A percentile compares a stretch with the other conserved stretches of the same genome.
phyloP scores from a whole-genome alignment of 306 rosid genomes.

The Fragaria ananassa region DNA sequence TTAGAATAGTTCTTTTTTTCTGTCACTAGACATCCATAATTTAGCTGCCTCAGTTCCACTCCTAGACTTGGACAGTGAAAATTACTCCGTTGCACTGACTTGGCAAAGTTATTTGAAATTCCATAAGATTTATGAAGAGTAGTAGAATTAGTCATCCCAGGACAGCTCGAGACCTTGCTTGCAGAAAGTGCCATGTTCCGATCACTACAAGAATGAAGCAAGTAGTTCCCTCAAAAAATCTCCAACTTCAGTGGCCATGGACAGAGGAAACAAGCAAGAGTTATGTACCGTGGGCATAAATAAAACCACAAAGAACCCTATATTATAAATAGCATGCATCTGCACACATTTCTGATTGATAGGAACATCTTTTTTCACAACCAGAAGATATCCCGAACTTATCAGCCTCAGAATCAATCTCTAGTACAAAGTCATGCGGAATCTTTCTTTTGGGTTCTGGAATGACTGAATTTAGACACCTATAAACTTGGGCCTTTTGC shows the following conservation, averaged over 20 bases:
- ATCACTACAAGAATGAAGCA: constrained; percentile 31
- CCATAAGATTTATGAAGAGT: constrained; percentile 41
- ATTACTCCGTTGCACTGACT: constrained; percentile 43
- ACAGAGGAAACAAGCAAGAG: constrained; percentile 23
- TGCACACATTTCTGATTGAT: not conserved
- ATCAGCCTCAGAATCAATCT: not conserved
- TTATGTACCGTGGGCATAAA: constrained; percentile 8
- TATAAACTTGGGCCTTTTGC: no score
- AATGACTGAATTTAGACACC: not conserved
- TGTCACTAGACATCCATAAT: constrained; percentile 29
- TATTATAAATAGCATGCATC: not conserved
- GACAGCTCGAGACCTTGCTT: constrained; percentile 60
- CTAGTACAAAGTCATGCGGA: not conserved
- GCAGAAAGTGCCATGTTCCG: constrained; percentile 59
- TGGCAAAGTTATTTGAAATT: constrained; percentile 35
- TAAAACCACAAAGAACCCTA: not conserved
- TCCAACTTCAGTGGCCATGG: constrained; percentile 27
- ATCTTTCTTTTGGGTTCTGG: not conserved
- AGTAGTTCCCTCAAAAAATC: constrained; percentile 33
- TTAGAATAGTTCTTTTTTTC: constrained; percentile 35
- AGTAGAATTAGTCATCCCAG: constrained; percentile 47
- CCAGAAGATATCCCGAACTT: not conserved
- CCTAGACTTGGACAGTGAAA: constrained; percentile 38
- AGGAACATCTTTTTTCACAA: not conserved
- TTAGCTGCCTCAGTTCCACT: constrained; percentile 38